A percentile compares a stretch with the other conserved stretches of the same genome.
These are phyloP conservation scores for Eucalyptus pauciflora DNA, from an alignment of 345 rosid species.

Conservation along the genomic window DNA sequence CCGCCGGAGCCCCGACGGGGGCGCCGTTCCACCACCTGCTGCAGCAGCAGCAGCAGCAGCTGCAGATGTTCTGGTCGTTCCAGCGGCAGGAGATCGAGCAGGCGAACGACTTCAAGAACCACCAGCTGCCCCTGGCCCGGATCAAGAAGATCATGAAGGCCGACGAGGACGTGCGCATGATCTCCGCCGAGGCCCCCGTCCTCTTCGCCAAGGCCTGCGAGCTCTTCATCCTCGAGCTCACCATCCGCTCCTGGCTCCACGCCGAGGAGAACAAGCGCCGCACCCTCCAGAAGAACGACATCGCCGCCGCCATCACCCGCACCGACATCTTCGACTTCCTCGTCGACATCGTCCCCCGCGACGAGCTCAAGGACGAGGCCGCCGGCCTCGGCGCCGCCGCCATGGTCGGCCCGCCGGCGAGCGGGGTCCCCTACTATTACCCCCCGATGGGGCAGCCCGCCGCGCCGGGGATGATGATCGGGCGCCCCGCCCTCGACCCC, in stretches of 20 bases:
- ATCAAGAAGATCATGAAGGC: constrained; percentile 99
- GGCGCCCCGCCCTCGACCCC: constrained; percentile 79
- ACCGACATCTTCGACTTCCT: constrained; percentile 88
- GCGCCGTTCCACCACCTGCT: constrained; percentile 67
- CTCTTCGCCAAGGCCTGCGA: constrained; percentile 92
- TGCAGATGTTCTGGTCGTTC: constrained; percentile 83
- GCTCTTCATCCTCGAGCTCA: constrained; percentile 88
- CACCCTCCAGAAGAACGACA: constrained; percentile 90
- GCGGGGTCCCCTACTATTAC: constrained; percentile 70
- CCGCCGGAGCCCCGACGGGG: neutral
- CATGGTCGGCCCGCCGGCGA: constrained; percentile 36
- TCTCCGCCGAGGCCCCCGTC: constrained; percentile 93
- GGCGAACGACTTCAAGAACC: constrained; percentile 88
- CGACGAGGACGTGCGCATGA: constrained; percentile 97
- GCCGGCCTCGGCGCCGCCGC: neutral
- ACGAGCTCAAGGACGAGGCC: constrained; percentile 79
- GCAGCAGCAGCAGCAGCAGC: constrained; percentile 72
- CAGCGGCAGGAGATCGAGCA: constrained; percentile 92
- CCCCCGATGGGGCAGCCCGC: constrained; percentile 84
- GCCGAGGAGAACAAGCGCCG: constrained; percentile 93
- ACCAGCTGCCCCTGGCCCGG: constrained; percentile 88
- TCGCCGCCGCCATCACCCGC: constrained; percentile 87
- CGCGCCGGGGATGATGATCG: constrained; percentile 73
- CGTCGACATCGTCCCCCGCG: constrained; percentile 84
- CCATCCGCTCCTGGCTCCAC: constrained; percentile 96